Evolutionary conservation across 192 early-diverging fungal genomes (phyloP), one percentile per base, ranked within the genome.

Genomic region (Backusella tuberculispora): DNA sequence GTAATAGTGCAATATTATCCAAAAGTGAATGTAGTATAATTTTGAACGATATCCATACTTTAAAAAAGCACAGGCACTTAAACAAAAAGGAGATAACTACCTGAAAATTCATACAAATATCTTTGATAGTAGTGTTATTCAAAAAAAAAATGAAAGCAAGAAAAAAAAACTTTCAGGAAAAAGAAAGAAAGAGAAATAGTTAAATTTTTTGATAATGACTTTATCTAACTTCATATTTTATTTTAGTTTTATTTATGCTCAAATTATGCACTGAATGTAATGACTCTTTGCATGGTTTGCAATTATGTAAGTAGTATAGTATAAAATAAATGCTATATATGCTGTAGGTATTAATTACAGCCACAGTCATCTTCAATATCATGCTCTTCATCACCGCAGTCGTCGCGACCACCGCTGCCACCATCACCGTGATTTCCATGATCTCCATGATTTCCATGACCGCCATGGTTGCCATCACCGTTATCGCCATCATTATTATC

Each of bases 271-370:
- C 53, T 9, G 21, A 24, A 60, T 26, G 29, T 34, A 60, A 26
- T 8, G 53, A 8, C 50, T 53, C 53, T 60, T 13, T 60, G 53
- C 53, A 60, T 60, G 53, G 21, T 60, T 60, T 60, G 53, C 53
- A 60, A 60, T 9, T 60, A 26, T 60, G 53, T 60, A 60, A 26
- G 53, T 24, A 60, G 53, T 60, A 60, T 60, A 12, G 7, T 24
- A 60, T 60, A 60, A 60, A 56, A 56, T 26, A 12, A 60, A 9
- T 60, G 53, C 10, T 12, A 24, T 34, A 34, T 34, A 34, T 34
- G 29, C 29, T 34, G 29, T 34, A 34, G 29, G 2, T 34, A 34
- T 60, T 60, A 60, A 26, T 60, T 26, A 60, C 53, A 60, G 21
- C 24, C 21, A n/a, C 53, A 60, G 21, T 60, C 53, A 4, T 60